phyloP scores from a whole-genome alignment of 2,329 filamentous ascomycete genomes.

The Zymoseptoria tritici region DNA sequence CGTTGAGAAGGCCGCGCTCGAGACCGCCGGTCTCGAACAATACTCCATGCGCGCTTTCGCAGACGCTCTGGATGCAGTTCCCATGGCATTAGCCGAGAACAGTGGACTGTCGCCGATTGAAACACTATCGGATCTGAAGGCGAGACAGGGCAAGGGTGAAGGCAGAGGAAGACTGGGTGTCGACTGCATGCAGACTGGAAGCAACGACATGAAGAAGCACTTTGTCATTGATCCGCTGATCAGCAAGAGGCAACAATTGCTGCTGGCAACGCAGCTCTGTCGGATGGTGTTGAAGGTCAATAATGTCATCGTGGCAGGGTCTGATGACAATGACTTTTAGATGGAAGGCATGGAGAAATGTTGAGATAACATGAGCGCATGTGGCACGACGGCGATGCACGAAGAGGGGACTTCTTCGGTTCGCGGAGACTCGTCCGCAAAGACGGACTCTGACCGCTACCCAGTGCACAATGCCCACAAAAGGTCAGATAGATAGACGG shows the following conservation, averaged over 20 bases:
- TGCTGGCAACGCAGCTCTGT: slow-evolving; percentile 94
- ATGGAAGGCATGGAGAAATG: neutral
- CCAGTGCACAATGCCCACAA: neutral
- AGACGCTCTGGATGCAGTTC: slow-evolving; percentile 85
- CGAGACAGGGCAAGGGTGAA: slow-evolving; percentile 79
- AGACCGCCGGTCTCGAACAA: slow-evolving; percentile 92
- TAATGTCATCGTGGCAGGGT: slow-evolving; percentile 87
- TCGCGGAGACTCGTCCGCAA: neutral
- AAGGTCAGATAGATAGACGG: neutral
- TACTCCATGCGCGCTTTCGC: slow-evolving; percentile 98
- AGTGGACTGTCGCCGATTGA: slow-evolving; percentile 93
- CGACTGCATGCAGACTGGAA: slow-evolving; percentile 94
- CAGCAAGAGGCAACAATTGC: slow-evolving; percentile 93
- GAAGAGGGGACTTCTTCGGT: too few relatives aligned
- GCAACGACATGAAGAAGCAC: slow-evolving; percentile 93
- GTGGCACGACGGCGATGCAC: neutral
- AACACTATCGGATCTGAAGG: slow-evolving; percentile 90
- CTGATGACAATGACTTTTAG: slow-evolving; percentile 78
- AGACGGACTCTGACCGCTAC: neutral
- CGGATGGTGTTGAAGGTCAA: slow-evolving; percentile 96
- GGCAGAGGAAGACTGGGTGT: slow-evolving; percentile 74
- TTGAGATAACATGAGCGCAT: neutral
- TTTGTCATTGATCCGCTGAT: slow-evolving; percentile 98
- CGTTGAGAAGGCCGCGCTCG: slow-evolving; percentile 84
- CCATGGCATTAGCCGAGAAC: slow-evolving; percentile 96